A percentile compares a stretch with the other conserved stretches of the same genome.
Evolutionary conservation across 2,329 filamentous ascomycete species (phyloP).

Genomic region (Colletotrichum echinochloae): DNA sequence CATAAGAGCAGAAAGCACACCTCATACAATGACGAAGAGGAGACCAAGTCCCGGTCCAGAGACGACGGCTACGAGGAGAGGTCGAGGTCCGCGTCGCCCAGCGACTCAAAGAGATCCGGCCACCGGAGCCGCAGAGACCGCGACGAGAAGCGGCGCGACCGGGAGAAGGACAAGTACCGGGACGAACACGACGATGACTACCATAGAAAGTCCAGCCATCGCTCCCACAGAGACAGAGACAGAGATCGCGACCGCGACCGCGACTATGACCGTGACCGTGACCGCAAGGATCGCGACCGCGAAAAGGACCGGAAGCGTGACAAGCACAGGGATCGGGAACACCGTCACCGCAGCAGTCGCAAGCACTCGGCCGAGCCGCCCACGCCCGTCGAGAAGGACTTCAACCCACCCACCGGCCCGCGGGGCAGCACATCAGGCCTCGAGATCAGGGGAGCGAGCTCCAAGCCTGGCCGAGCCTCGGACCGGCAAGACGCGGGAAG

Average conservation of each 20-base stretch:
- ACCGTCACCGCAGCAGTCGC: conserved; percentile 53
- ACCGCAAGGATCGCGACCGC: conserved; percentile 53
- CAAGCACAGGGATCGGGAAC: conserved; percentile 52
- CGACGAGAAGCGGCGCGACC: conserved; percentile 58
- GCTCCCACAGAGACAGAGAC: conserved; percentile 57
- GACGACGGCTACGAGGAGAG: conserved; percentile 61
- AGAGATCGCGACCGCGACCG: conserved; percentile 53
- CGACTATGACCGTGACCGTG: conserved; percentile 53
- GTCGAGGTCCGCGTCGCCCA: conserved; percentile 74
- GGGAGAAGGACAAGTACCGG: conserved; percentile 56
- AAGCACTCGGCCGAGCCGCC: conserved; percentile 46
- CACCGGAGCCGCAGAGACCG: conserved; percentile 73
- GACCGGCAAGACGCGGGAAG: conserved; percentile 48
- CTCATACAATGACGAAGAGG: conserved; percentile 60
- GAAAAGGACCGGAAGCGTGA: conserved; percentile 54
- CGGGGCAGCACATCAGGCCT: conserved; percentile 47
- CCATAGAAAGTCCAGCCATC: conserved; percentile 54
- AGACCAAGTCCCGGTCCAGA: conserved; percentile 51
- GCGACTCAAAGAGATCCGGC: conserved; percentile 66
- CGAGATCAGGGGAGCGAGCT: conserved; percentile 54
- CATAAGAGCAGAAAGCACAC: conserved; percentile 57
- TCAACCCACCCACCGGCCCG: conserved; percentile 57
- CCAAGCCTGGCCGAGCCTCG: conserved; percentile 42
- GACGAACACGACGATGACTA: conserved; percentile 63
- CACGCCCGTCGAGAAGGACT: conserved; percentile 53